Evolutionary conservation across 2,329 filamentous ascomycete genomes (phyloP).

Genomic region (Neodidymelliopsis sp.): DNA sequence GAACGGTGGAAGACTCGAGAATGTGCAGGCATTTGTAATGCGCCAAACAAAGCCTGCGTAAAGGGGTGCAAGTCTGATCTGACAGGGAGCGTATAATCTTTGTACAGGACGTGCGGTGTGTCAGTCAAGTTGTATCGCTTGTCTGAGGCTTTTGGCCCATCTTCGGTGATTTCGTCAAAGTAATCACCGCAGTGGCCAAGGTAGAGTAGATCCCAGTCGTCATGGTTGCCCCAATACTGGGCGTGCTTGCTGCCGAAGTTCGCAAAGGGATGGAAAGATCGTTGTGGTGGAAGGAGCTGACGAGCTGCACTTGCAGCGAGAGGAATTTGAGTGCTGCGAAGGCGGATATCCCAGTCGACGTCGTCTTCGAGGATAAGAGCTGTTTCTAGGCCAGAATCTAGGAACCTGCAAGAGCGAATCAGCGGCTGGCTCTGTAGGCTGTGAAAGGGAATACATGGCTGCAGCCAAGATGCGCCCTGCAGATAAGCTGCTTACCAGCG

Average conservation of each 20-base stretch:
- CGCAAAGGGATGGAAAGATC: constrained; percentile 19
- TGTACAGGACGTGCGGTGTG: constrained; percentile 45
- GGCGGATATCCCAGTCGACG: constrained; percentile 55
- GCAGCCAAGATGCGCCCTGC: constrained; percentile 16
- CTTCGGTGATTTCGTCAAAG: constrained; percentile 43
- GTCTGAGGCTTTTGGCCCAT: constrained; percentile 33
- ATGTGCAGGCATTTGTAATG: constrained; percentile 46
- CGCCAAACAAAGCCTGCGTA: constrained; percentile 48
- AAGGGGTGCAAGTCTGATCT: constrained; percentile 50
- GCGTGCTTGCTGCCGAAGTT: constrained; percentile 32
- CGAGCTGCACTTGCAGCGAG: constrained; percentile 51
- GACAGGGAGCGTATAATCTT: constrained; percentile 48
- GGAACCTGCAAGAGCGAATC: constrained; percentile 45
- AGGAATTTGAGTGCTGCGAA: constrained; percentile 53
- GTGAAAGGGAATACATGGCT: constrained; percentile 3
- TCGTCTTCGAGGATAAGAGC: constrained; percentile 56
- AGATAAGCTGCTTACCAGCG: constrained; percentile 41
- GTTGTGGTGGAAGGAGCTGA: constrained; percentile 44
- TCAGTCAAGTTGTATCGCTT: constrained; percentile 40
- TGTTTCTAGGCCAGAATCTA: constrained; percentile 52
- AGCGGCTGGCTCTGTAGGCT: constrained; percentile 10
- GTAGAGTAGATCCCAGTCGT: constrained; percentile 54
- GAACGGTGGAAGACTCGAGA: constrained; percentile 51
- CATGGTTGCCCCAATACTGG: constrained; percentile 52
- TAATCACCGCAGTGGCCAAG: constrained; percentile 57